Percentiles rank a stretch among this genome's conserved stretches.
Evolutionary conservation across 2,329 filamentous ascomycete genomes (phyloP).

Genomic region (Stachybotrys echinatus): DNA sequence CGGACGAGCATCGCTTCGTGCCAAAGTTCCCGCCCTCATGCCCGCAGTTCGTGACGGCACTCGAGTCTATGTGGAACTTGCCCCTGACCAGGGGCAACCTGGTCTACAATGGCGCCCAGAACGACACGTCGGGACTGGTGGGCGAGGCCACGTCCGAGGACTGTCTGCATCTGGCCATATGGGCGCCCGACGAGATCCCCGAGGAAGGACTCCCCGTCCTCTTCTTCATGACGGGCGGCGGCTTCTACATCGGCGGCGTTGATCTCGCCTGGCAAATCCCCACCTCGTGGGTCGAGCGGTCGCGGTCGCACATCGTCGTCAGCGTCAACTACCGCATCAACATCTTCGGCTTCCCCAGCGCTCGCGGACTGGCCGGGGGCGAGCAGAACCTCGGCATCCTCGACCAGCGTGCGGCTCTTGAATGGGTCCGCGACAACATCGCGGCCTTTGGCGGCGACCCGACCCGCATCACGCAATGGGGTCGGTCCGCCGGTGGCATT

Average conservation of each 20-base stretch:
- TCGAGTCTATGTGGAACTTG: constrained; percentile 3
- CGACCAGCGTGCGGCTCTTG: constrained; percentile 1
- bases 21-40: constrained; percentile 24
- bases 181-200: constrained; percentile 26
- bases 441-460: constrained; percentile 1
- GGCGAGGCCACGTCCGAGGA: constrained; percentile 25
- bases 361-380: constrained; percentile 40
- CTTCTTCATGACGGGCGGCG: constrained; percentile 42
- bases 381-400: constrained; percentile 25
- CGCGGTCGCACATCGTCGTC: constrained; percentile 22
- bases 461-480: neutral
- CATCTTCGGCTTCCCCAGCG: constrained; percentile 4
- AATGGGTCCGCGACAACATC: constrained; percentile 2
- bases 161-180: constrained; percentile 40
- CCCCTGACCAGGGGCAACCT: constrained; percentile 10
- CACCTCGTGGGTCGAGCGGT: constrained; percentile 33
- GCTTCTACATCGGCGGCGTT: constrained; percentile 35
- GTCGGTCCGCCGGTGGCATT: neutral
- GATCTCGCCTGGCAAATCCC: constrained; percentile 41
- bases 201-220: constrained; percentile 33
- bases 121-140: constrained; percentile 12
- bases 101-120: constrained; percentile 14
- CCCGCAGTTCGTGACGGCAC: constrained; percentile 23
- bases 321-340: constrained; percentile 5
- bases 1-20: constrained; percentile 16